Conservation (phyloP, 2,329 filamentous ascomycete species). For the Ophiostoma piceae region DNA sequence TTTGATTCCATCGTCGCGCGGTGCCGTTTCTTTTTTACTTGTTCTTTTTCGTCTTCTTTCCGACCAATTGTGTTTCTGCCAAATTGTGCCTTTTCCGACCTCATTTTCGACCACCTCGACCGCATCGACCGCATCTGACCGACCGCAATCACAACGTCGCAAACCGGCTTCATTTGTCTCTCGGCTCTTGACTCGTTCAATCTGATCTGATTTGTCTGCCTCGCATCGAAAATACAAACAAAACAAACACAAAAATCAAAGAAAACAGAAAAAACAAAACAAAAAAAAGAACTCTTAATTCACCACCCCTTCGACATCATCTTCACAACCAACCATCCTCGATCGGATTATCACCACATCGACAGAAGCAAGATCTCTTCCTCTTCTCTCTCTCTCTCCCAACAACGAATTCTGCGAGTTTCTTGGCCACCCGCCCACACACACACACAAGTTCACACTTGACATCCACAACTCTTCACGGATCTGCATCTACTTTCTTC, state of each 20-base stretch:
- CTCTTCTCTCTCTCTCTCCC: background rate
- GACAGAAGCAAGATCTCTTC: conserved; percentile 1
- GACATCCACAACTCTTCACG: background rate
- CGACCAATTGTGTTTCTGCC: conserved; percentile 12
- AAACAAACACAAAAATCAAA: conserved; percentile 7
- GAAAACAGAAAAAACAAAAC: background rate
- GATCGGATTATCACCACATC: conserved; percentile 4
- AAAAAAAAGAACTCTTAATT: background rate
- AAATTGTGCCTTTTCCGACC: conserved; percentile 13
- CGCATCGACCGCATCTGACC: background rate
- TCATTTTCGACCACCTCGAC: background rate
- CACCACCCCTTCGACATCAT: background rate
- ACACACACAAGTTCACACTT: background rate
- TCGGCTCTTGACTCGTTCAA: background rate
- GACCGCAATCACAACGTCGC: background rate
- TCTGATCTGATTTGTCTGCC: background rate
- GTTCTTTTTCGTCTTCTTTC: background rate
- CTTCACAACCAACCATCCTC: background rate
- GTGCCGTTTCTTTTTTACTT: background rate
- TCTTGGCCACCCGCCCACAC: conserved; percentile 6
- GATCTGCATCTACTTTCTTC: conserved; percentile 1
- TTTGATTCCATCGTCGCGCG: conserved; percentile 15
- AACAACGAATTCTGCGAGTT: conserved; percentile 9
- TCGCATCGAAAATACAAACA: background rate
- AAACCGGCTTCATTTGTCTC: background rate